Conservation (phyloP, 1,284 basidiomycete genomes). For the Apiotrichum laibachii region DNA sequence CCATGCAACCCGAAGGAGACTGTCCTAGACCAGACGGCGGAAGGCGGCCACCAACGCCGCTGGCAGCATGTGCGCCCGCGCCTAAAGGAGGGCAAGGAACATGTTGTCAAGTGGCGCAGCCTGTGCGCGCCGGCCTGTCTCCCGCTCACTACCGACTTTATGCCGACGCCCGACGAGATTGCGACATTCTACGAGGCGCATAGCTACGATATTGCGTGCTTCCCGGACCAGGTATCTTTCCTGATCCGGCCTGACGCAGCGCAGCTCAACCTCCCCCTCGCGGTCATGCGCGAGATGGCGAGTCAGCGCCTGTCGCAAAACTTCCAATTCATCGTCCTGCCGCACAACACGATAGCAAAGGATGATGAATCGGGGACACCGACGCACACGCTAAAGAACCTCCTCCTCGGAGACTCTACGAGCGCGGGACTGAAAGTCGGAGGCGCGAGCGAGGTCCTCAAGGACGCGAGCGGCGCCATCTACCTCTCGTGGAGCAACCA, state of each 20-base stretch:
- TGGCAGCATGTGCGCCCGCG: slow-evolving; percentile 87
- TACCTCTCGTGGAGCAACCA: slow-evolving; percentile 94
- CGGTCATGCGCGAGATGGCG: slow-evolving; percentile 90
- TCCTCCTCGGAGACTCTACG: slow-evolving; percentile 60
- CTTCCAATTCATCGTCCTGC: slow-evolving; percentile 83
- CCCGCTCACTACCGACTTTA: slow-evolving; percentile 87
- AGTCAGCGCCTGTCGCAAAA: slow-evolving; percentile 83
- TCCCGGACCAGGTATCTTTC: slow-evolving; percentile 57
- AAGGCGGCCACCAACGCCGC: slow-evolving; percentile 63
- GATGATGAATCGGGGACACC: slow-evolving; percentile 17
- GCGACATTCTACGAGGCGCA: slow-evolving; percentile 76
- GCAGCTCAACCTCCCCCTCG: slow-evolving; percentile 64
- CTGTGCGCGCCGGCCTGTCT: slow-evolving; percentile 80
- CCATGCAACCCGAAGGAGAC: slow-evolving; percentile 45
- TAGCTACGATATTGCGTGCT: slow-evolving; percentile 52
- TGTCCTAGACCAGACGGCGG: slow-evolving; percentile 5
- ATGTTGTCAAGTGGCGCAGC: slow-evolving; percentile 89
- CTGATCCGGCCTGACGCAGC: slow-evolving; percentile 56
- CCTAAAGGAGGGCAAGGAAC: slow-evolving; percentile 62
- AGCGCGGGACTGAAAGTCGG: slow-evolving; percentile 54
- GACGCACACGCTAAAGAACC: slow-evolving; percentile 55
- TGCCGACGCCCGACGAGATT: slow-evolving; percentile 72
- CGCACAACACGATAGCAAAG: slow-evolving; percentile 27
- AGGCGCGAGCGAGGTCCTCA: slow-evolving; percentile 71
- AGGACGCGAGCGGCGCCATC: slow-evolving; percentile 66